Evolutionary conservation across 257 asterid species (phyloP), one percentile per base, ranked within the genome.

Genomic region (Marsdenia floribunda): DNA sequence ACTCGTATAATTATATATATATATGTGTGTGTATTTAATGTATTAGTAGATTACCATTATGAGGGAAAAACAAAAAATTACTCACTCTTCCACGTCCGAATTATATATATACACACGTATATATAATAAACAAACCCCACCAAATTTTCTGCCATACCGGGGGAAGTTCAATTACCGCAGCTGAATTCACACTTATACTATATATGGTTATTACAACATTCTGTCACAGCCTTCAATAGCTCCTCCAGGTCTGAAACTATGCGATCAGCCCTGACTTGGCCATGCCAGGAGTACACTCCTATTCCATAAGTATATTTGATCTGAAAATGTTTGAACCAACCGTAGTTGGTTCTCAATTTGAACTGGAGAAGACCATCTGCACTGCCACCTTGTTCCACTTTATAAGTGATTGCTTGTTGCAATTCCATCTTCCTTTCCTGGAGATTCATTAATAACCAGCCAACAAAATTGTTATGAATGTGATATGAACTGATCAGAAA

Each of bases 321-420:
- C 49, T 40, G 58, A n/a, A 58, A 26, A 71, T 26, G 61, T 78
- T 75, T 10, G 33, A 8, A 16, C 46, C 38, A 22, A 66, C n/a
- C 65, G 53, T 73, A 61, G 67, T 35, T 33, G 58, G 60, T 55
- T 33, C 75, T 68, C 68, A 68, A 63, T 47, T 71, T 83, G 72
- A 95, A 98, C 98, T 95, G 98, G 85, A 95, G 99, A 85, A 95
- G 89, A 80, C 99, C 99, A 83, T 95, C 99, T 70, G 93, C 93
- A 84, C 99, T 95, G 80, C 99, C 99, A 80, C 99, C 99, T 85
- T 95, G 99, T 83, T 95, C 99, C 91, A 95, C 90, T 91, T 87
- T 92, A n/a, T n/a, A n/a, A 72, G 66, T 80, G 73, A 95, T 85
- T 75, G 99, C 99, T 74, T 92, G 98, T 26, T 95, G 94, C 81